Evolutionary conservation across 1,139 yeast species (phyloP), one percentile per base, ranked within the genome.

Genomic region (Blastobotrys serpentis): DNA sequence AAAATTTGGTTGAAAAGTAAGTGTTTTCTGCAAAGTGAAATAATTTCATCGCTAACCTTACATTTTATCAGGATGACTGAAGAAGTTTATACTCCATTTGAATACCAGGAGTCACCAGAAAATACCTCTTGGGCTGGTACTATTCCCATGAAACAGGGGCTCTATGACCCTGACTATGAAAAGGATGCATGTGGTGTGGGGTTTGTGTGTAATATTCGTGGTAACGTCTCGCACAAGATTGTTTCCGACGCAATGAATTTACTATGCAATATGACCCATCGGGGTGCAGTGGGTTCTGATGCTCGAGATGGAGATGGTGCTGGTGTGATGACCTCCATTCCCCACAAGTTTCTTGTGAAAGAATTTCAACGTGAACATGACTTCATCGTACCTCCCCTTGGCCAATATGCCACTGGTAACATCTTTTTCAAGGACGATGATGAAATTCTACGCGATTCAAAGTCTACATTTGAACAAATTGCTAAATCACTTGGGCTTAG

Each of bases 171-270:
- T 3, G 95, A 86, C 53, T 79, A 77, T 58, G 98, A 92, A 69
- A 88, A 89, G 65, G 98, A 92, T 64, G 96, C 98, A 44, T 92
- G 98, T 77, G 98, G 98, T 73, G 98, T 92, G 49, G 98, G 98
- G 53, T 92, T 92, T 71, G 87, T 96, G 43, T 88, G 97, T 69
- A 89, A 90, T 72, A 85, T 90, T 72, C 87, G 89, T 68, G 98
- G 98, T 52, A 66, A 74, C 37, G 79, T 82, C 14, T 85, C 95
- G 46, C 98, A 92, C 74, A 89, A 90, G 67, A 89, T 90, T 58
- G 92, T 92, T 52, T 83, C 95, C 42, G 98, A 92, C 71, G 96
- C 96, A 40, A 59, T 61, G 54, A 81, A 79, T 64, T 75, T 92
- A 64, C 81, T 92, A 52, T 90, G 98, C 74, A 92, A 92, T 71